phyloP scores from a whole-genome alignment of 306 rosid genomes.

The Hippophae gyantsensis region DNA sequence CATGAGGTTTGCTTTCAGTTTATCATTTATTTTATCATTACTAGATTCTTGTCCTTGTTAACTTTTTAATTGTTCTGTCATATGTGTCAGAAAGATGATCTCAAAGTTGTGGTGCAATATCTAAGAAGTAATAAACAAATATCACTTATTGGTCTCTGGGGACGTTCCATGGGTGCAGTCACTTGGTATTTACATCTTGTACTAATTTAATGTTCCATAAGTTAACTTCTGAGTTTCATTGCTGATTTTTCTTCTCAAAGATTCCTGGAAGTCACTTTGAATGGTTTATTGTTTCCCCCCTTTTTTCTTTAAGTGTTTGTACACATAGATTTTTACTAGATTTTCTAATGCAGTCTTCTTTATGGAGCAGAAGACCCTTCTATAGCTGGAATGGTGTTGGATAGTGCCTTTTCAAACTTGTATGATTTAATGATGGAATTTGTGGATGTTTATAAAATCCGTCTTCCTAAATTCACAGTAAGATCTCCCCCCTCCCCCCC shows the following conservation, averaged over 20 bases:
- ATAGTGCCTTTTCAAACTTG: conserved; percentile 93
- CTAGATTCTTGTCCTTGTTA: conserved; percentile 15
- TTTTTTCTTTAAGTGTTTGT: neutral
- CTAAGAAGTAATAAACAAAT: conserved; percentile 72
- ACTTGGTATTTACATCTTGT: conserved; percentile 52
- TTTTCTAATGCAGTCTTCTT: conserved; percentile 62
- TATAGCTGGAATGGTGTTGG: conserved; percentile 93
- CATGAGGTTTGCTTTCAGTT: conserved; percentile 62
- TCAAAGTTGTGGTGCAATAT: conserved; percentile 69
- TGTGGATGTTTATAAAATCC: conserved; percentile 84
- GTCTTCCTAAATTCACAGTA: conserved; percentile 97
- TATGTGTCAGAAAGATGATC: conserved; percentile 73
- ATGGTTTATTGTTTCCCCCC: too few relatives aligned
- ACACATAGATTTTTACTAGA: neutral
- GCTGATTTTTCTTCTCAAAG: neutral
- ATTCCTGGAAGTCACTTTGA: neutral
- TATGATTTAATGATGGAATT: conserved; percentile 89
- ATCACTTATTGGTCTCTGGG: conserved; percentile 90
- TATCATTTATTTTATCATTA: conserved; percentile 19
- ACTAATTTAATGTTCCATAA: neutral
- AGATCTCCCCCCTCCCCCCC: conserved; percentile 14
- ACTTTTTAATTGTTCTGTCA: conserved; percentile 18
- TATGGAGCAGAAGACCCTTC: conserved; percentile 99
- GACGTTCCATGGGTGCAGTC: conserved; percentile 98
- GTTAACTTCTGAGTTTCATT: neutral